Base-by-base conservation (phyloP, 2,329 filamentous ascomycete species). In the Aspergillus costaricaensis region DNA sequence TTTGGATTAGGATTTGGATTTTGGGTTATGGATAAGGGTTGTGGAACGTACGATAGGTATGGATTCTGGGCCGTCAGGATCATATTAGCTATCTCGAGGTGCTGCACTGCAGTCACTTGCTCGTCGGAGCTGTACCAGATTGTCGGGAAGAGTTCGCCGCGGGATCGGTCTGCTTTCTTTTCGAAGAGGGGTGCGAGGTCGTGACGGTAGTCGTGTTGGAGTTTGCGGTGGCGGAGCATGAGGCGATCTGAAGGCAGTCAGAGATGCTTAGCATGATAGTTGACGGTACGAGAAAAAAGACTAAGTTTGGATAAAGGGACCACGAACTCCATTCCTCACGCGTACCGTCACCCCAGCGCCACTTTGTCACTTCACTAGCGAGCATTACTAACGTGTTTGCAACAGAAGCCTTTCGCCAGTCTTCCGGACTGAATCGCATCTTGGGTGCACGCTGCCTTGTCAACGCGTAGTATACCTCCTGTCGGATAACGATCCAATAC, bases 401-500 rank as follows among this genome's bases (percentile, higher is more conserved):
- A 39, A 59, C 56, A 5, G 62, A 63, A 1, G 59, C 55, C 21
- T 51, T 60, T 0, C 36, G 17, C 59, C 62, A 64, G 6, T 60
- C 53, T 7, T 63, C 62, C 0, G 25, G 7, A 6, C 60, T 62
- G 41, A 68, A 62, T 0, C 55, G 19, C 41, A 70, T 55, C 9
- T 58, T 52, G 5, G 65, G 64, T 7, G 58, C 55, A 7, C 58
- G 59, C 21, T 70, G 55, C 21, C 68, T 56, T 1, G 65, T 66
- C 3, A 70, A 50, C 0, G 67, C 67, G 52, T 65, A 69, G 57
- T 70, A 70, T 8, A 68, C 62, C 23, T 70, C 68, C 36, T 70
- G 68, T n/a, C 68, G 60, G 30, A 69, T 57, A 10, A 67, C 61
- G 19, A 70, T 70, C 68, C 68, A 70, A 53, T 68, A 70, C 4